Evolutionary conservation across 345 rosid species (phyloP).

Genomic region (Eucalyptus victrix): DNA sequence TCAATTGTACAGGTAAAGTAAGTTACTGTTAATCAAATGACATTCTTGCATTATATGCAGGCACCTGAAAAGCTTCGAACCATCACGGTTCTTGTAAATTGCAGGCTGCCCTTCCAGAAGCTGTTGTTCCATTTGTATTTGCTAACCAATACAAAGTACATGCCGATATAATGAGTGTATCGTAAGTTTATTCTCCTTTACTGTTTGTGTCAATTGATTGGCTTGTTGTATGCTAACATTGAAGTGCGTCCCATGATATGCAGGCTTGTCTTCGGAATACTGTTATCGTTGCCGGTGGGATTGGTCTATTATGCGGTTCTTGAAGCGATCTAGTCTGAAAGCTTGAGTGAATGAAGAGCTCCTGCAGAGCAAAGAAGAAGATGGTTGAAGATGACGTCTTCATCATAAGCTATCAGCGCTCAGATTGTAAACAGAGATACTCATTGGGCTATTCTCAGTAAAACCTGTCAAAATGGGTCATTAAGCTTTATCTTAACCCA

Average conservation of each 20-base stretch:
- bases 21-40: no score
- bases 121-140: slow-evolving; percentile 58
- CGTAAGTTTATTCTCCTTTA: slow-evolving; percentile 21
- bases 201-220: background rate
- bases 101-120: slow-evolving; percentile 75
- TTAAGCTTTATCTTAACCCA: background rate
- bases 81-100: background rate
- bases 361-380: background rate
- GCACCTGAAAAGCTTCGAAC: background rate
- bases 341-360: background rate
- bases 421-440: background rate
- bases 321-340: background rate
- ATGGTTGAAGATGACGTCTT: background rate
- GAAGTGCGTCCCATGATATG: background rate
- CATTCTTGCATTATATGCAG: background rate
- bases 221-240: background rate
- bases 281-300: slow-evolving; percentile 35
- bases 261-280: slow-evolving; percentile 44
- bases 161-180: slow-evolving; percentile 61
- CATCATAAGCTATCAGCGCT: background rate
- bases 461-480: background rate
- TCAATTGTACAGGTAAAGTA: slow-evolving; percentile 2
- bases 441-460: background rate
- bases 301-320: slow-evolving; percentile 23
- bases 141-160: slow-evolving; percentile 64